phyloP scores from a whole-genome alignment of 306 rosid species.

The Rubus idaeus region DNA sequence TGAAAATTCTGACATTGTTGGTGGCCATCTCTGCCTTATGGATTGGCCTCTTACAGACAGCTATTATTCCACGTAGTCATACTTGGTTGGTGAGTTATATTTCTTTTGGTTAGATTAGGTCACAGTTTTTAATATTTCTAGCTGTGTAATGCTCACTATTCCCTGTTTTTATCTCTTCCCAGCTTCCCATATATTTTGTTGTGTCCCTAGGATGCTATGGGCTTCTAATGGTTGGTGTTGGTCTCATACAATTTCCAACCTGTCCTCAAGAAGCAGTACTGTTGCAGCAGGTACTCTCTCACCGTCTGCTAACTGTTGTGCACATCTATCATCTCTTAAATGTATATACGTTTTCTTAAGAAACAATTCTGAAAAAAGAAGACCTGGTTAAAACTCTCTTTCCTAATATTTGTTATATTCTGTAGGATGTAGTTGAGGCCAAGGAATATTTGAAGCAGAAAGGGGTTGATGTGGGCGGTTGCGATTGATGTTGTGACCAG shows the following conservation, averaged over 20 bases:
- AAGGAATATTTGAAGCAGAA: constrained; percentile 63
- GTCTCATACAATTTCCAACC: constrained; percentile 80
- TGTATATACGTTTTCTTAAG: background rate
- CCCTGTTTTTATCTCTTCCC: constrained; percentile 32
- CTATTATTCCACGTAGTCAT: constrained; percentile 49
- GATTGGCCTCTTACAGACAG: constrained; percentile 69
- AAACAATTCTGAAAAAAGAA: background rate
- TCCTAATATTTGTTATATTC: background rate
- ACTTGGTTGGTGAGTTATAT: constrained; percentile 77
- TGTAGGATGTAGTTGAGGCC: constrained; percentile 78
- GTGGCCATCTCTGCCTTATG: constrained; percentile 64
- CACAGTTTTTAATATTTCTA: background rate
- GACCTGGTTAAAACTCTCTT: background rate
- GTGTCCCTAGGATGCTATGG: constrained; percentile 92
- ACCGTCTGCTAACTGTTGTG: background rate
- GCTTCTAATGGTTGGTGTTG: constrained; percentile 87
- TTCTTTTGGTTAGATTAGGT: background rate
- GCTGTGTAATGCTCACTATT: constrained; percentile 23
- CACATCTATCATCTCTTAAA: background rate
- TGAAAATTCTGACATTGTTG: constrained; percentile 63
- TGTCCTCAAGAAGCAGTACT: constrained; percentile 78
- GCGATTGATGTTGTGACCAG: constrained; percentile 34
- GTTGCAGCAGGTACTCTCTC: constrained; percentile 55
- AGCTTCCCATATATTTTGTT: constrained; percentile 78
- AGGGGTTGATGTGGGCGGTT: constrained; percentile 60